Evolutionary conservation across 2,329 filamentous ascomycete genomes (phyloP), one percentile per base, ranked within the genome.

Genomic region (Alternaria hordeiaustralica): DNA sequence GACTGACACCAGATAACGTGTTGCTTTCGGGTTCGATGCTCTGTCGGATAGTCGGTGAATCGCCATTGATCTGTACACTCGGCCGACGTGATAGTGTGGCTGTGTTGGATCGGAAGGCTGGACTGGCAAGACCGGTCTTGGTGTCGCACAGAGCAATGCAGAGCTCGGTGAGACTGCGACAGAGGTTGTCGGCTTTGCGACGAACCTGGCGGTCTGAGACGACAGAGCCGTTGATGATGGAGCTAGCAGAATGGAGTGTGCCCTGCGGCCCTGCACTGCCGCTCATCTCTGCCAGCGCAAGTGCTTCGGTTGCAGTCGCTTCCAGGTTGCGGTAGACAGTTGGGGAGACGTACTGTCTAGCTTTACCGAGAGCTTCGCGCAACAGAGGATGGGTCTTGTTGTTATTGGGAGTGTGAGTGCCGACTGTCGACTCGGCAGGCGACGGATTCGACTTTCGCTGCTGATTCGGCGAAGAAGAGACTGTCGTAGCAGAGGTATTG

Each of bases 181-280:
- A 98, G 76, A 99, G 89, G 75, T 92, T 94, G 76, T 99, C 95
- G 26, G 93, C 93, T 80, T 97, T 97, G 66, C 95, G 89, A 53
- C 94, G 89, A 15, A 97, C 85, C 76, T 97, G 93, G 55, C 96
- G 89, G 77, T 99, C 95, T 1, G 92, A 90, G 1, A 84, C 84
- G 12, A 82, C 79, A 23, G 82, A 80, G 28, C 90, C 88, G 61
- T 90, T 87, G 55, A 86, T 84, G 72, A 89, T 90, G 12, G 88
- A 87, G 46, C 87, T 88, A 63, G 90, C 89, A 0, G 90, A 90
- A 47, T 90, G 90, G 1, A 89, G 73, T 6, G 79, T 80, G 10
- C 83, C 84, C 60, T 84, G 90, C 55, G 93, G 88, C 12, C 92
- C 91, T 46, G 86, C 86, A 47, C 87, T 87, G 53, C 92, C 91